A percentile compares a stretch with the other conserved stretches of the same genome.
phyloP scores from a whole-genome alignment of 192 early-diverging fungal species.

The Entomortierella parvispora region DNA sequence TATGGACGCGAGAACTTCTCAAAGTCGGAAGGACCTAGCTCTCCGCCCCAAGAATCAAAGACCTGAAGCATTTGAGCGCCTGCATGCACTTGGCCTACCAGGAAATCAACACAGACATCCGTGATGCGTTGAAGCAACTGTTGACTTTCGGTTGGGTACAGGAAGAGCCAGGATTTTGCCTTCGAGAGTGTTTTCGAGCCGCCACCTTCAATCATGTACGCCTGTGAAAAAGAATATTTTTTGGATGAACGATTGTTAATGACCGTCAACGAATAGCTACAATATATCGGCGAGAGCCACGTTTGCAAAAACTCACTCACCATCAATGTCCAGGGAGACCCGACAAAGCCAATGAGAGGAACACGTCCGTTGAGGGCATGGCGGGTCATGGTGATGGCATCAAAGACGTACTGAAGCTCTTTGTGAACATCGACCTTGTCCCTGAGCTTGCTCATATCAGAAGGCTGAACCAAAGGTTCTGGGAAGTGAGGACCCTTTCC shows the following conservation, averaged over 20 bases:
- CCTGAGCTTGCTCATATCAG: constrained; percentile 73
- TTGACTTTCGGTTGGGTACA: constrained; percentile 78
- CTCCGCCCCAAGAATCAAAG: constrained; percentile 98
- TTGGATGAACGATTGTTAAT: background rate
- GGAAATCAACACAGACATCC: constrained; percentile 85
- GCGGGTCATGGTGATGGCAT: constrained; percentile 94
- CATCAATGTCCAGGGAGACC: constrained; percentile 98
- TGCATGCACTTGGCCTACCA: constrained; percentile 93
- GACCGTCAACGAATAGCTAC: no score
- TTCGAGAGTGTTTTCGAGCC: constrained; percentile 91
- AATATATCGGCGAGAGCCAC: no score
- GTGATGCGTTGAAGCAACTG: constrained; percentile 83
- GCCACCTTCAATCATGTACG: constrained; percentile 99
- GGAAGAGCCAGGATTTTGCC: constrained; percentile 93
- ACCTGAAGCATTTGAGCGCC: constrained; percentile 98
- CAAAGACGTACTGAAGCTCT: constrained; percentile 90
- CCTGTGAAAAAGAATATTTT: constrained; percentile 30
- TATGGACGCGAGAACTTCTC: constrained; percentile 91
- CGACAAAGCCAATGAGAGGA: constrained; percentile 95
- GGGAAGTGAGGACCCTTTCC: constrained; percentile 93
- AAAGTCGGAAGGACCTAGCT: constrained; percentile 86
- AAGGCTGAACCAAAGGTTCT: constrained; percentile 76
- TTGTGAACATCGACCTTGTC: constrained; percentile 75
- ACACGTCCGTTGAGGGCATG: constrained; percentile 84
- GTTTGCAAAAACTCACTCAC: no score